Evolutionary conservation across 495 filamentous ascomycete species (phyloP).

Genomic region (Daldinia childiae): DNA sequence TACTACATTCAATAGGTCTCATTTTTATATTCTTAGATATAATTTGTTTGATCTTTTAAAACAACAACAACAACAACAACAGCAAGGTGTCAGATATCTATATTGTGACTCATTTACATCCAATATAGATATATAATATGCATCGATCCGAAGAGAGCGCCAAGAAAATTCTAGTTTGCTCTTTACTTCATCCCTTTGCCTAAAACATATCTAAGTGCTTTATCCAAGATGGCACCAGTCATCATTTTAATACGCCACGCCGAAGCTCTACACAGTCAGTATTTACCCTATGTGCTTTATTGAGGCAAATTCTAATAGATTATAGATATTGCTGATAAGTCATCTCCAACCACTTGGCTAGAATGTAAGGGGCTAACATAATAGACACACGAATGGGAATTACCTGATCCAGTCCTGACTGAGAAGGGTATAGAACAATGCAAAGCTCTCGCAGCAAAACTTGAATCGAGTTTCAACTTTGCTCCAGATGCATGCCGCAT

Average conservation of each 20-base stretch:
- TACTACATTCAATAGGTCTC: constrained; percentile 2
- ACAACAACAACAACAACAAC: background rate
- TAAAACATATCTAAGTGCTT: constrained; percentile 1
- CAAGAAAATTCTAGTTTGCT: constrained; percentile 15
- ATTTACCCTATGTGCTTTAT: background rate
- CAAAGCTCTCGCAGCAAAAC: constrained; percentile 34
- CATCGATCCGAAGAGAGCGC: constrained; percentile 17
- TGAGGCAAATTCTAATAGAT: constrained; percentile 20
- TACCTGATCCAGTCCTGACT: constrained; percentile 42
- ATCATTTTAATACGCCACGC: constrained; percentile 61
- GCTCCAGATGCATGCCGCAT: constrained; percentile 56
- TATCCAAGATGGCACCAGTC: constrained; percentile 52
- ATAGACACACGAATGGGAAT: constrained; percentile 43
- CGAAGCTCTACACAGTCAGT: constrained; percentile 58
- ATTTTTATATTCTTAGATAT: constrained; percentile 8
- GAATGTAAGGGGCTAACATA: constrained; percentile 30
- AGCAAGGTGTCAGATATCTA: background rate
- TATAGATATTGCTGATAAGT: constrained; percentile 44
- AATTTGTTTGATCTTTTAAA: constrained; percentile 5
- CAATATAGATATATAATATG: constrained; percentile 20
- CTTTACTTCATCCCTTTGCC: constrained; percentile 11
- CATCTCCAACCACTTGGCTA: constrained; percentile 2
- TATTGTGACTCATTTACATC: constrained; percentile 7
- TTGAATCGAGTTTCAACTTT: constrained; percentile 44
- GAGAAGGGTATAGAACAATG: constrained; percentile 41